Conservation (phyloP, 306 rosid genomes). For the Cucurbita pepo region DNA sequence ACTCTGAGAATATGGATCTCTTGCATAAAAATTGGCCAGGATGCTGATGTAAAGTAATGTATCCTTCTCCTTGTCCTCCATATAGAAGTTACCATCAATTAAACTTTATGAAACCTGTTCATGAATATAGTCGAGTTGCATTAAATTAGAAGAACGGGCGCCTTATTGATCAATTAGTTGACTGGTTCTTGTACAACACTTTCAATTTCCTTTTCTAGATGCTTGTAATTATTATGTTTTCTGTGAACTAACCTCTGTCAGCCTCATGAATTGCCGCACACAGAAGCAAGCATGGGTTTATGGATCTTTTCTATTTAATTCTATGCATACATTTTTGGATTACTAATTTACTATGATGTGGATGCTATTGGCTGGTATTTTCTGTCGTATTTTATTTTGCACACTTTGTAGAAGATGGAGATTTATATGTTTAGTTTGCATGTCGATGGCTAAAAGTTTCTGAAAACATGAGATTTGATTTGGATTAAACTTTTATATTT, state of each 20-base stretch:
- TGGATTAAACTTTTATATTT: not conserved
- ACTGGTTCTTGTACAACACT: not conserved
- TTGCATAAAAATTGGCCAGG: constrained; percentile 48
- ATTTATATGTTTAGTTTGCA: not conserved
- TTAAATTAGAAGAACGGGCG: not conserved
- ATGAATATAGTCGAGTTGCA: constrained; percentile 4
- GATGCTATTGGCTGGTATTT: not conserved
- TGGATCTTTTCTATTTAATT: not conserved
- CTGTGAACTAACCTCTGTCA: not conserved
- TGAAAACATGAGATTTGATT: not conserved
- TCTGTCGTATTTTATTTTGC: not conserved
- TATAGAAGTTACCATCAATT: not conserved
- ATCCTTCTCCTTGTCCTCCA: not conserved
- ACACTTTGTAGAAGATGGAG: not conserved
- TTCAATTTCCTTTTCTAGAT: not conserved
- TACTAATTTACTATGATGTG: not conserved
- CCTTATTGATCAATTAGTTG: too few relatives aligned
- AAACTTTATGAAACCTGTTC: not conserved
- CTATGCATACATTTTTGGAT: not conserved
- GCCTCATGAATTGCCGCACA: not conserved
- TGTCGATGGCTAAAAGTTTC: not conserved
- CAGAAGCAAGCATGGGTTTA: not conserved
- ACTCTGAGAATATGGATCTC: constrained; percentile 19
- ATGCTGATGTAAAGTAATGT: constrained; percentile 23
- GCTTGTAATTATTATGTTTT: not conserved